Evolutionary conservation across 129 eudicot genomes (phyloP).

Genomic region (Helianthus annuus): HanXRQr2.0-SUNRISE NC_035444.2:145339657-145340156

Average conservation of each 20-base stretch:
- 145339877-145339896: constrained; percentile 51
- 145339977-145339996: constrained; percentile 33
- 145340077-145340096: constrained; percentile 27
- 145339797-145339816: constrained; percentile 43
- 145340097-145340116: constrained; percentile 41
- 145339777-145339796: constrained; percentile 68
- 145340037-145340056: constrained; percentile 56
- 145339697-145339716: too few relatives aligned
- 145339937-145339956: constrained; percentile 11
- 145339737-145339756: too few relatives aligned
- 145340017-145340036: constrained; percentile 60
- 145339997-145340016: constrained; percentile 58
- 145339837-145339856: constrained; percentile 33
- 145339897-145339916: constrained; percentile 38
- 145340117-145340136: constrained; percentile 57
- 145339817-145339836: constrained; percentile 67
- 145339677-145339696: too few relatives aligned
- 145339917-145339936: not conserved
- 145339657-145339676: too few relatives aligned
- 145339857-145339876: constrained; percentile 38
- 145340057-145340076: constrained; percentile 36
- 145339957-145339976: constrained; percentile 30
- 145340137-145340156: constrained; percentile 61
- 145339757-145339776: too few relatives aligned
- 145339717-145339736: too few relatives aligned